Base-by-base conservation (phyloP, 2,329 filamentous ascomycete species). In the Drechslerella stenobrocha region DNA sequence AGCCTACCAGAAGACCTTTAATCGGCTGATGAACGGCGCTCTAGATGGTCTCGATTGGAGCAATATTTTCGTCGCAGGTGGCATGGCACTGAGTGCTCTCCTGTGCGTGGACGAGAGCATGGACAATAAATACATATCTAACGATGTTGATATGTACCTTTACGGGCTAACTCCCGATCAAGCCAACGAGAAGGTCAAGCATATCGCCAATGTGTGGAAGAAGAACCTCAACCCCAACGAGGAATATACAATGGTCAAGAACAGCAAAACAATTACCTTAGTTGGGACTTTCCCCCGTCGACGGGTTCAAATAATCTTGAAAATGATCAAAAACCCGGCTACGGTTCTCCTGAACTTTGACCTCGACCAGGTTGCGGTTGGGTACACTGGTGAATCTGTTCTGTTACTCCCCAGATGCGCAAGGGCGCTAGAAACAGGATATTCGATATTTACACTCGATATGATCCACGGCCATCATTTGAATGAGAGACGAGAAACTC, bases 381-480 rank as follows among this genome's bases (percentile, higher is more conserved):
- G 74, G 3, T 75, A 72, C 40, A 70, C 75, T 51, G 74, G 74
- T 1, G 69, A 55, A 3, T 53, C 60, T 4, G 71, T 74, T 7
- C 23, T 73, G 2, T 73, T 75, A 70, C 72, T 75, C 40, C 74
- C 74, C 24, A 69, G 73, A 23, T 73, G 71, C 46, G 74, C 73
- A 4, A 71, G 74, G 44, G 73, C 74, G 3, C 44, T 75, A 7
- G 74, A 75, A 52, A 74, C 74, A 4, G 74, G 72, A 2, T 73
- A 71, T 34, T 50, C 70, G 2, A 69, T 65, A n/a, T 72, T 72
- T 50, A 61, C 73, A 56, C 52, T 73, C 67, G 40, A 71, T 55
- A 44, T 75, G 71, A 66, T 74, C 61, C 37, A 75, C 69, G 73
- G 73, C 32, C 70, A 71, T 61, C 52, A 72, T 70, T 44, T 75